Conservation (phyloP, 371 early-diverging fungal genomes). For the Phascolomyces articulosus region DNA sequence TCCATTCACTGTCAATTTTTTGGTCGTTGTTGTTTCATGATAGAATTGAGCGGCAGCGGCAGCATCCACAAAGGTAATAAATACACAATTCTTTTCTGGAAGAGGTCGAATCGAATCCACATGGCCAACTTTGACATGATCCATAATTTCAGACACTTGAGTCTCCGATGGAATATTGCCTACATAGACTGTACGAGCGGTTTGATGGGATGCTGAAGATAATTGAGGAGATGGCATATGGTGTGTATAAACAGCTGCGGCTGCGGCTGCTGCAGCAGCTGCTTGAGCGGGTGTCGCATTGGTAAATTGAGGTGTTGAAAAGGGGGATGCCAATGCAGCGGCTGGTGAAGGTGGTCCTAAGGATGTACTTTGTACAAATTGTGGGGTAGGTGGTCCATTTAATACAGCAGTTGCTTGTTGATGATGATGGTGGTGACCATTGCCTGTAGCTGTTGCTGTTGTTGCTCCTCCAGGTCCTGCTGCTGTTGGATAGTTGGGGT, state of each 20-base stretch:
- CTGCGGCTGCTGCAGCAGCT: neutral
- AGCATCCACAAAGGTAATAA: constrained; percentile 79
- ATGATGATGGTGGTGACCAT: constrained; percentile 9
- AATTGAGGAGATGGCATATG: constrained; percentile 24
- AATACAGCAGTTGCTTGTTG: constrained; percentile 3
- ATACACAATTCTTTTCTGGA: constrained; percentile 81
- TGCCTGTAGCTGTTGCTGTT: neutral
- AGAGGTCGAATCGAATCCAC: constrained; percentile 74
- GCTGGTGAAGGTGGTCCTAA: constrained; percentile 23
- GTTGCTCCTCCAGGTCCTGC: too few relatives aligned
- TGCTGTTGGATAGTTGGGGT: constrained; percentile 2
- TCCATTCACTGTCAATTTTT: constrained; percentile 43
- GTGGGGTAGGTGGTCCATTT: constrained; percentile 20
- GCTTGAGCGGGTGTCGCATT: constrained; percentile 12
- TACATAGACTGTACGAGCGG: constrained; percentile 76
- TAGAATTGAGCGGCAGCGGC: constrained; percentile 62
- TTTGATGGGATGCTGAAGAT: constrained; percentile 23
- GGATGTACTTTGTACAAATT: constrained; percentile 21
- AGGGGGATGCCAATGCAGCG: constrained; percentile 17
- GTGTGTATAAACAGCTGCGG: constrained; percentile 10
- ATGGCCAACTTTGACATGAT: constrained; percentile 77
- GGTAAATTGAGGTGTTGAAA: constrained; percentile 27
- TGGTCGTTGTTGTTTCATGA: constrained; percentile 47
- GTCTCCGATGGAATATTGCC: constrained; percentile 73
- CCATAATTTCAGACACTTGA: constrained; percentile 69